Evolutionary conservation across 805 yeast genomes (phyloP), one percentile per base, ranked within the genome.

Genomic region (Starmerella geochares): DNA sequence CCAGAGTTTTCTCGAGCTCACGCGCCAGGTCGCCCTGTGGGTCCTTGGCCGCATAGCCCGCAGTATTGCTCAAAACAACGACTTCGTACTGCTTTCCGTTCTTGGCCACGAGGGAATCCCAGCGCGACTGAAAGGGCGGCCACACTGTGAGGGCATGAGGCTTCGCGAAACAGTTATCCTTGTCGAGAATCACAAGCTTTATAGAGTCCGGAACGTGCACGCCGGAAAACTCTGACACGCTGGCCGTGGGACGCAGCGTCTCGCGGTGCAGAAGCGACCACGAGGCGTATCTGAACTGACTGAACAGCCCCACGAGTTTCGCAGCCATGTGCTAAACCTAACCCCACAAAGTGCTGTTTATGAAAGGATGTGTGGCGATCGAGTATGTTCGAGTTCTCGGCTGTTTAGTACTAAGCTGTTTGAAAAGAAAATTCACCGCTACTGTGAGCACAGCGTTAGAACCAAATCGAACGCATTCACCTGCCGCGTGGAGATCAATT

Each of bases 141-240:
- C 86, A 87, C 1, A 90, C 83, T 51, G 77, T 75, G 52, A 81
- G 83, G 52, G 79, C 83, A 49, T 85, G 83, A 31, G 88, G 88
- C 51, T 76, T 74, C 4, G 98, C 94, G 63, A 92, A 84, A 62
- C 97, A 90, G 65, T 92, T 92, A 67, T 92, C 98, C 64, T 92
- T 92, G 62, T 92, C 98, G 23, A 92, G 70, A 0, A 92, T 90
- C 1, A 88, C 74, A 0, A 87, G 94, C 60, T 78, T 81, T 50
- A 85, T 82, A 37, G 44, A 44, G 2, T 21, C 23, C 2, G 60
- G 60, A 8, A 59, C 21, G 4, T 24, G 31, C 32, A 60, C 47
- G 5, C 55, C 57, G 14, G 31, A 36, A 42, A 60, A 59, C 8
- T 11, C 45, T 19, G 27, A 24, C 9, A 58, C 37, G 3, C 47